phyloP scores from a whole-genome alignment of 2,329 filamentous ascomycete genomes.

The Orbilia oligospora region DNA sequence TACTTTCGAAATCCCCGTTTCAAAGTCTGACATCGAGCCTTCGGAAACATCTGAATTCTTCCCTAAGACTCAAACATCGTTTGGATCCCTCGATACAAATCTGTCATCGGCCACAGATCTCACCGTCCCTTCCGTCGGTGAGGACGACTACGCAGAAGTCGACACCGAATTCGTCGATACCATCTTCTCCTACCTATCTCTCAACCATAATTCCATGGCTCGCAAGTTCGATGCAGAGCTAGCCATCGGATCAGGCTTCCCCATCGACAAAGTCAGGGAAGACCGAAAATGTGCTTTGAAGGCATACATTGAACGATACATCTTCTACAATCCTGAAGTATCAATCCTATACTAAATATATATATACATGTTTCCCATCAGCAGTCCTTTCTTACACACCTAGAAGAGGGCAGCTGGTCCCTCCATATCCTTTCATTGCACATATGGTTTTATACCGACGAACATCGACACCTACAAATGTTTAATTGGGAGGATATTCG shows the following conservation, averaged over 20 bases:
- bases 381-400: not conserved
- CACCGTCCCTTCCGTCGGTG: conserved; percentile 50
- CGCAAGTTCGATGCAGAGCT: conserved; percentile 55
- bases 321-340: conserved; percentile 52
- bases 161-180: conserved; percentile 56
- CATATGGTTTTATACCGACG: conserved; percentile 37
- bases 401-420: conserved; percentile 40
- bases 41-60: conserved; percentile 37
- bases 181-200: conserved; percentile 55
- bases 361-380: not conserved
- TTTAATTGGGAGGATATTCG: conserved; percentile 53
- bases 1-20: conserved; percentile 41
- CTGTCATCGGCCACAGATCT: conserved; percentile 43
- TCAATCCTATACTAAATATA: conserved; percentile 30
- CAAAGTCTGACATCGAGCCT: conserved; percentile 31
- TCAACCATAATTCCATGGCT: conserved; percentile 59
- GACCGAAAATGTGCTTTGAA: conserved; percentile 58
- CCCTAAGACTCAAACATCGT: conserved; percentile 50
- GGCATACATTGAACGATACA: conserved; percentile 57
- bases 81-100: conserved; percentile 46
- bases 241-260: conserved; percentile 53
- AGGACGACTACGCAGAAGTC: conserved; percentile 55
- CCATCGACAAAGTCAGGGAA: conserved; percentile 47
- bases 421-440: conserved; percentile 52
- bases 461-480: conserved; percentile 15